Evolutionary conservation across 805 yeast species (phyloP).

Genomic region (Kuraishia capsulata): DNA sequence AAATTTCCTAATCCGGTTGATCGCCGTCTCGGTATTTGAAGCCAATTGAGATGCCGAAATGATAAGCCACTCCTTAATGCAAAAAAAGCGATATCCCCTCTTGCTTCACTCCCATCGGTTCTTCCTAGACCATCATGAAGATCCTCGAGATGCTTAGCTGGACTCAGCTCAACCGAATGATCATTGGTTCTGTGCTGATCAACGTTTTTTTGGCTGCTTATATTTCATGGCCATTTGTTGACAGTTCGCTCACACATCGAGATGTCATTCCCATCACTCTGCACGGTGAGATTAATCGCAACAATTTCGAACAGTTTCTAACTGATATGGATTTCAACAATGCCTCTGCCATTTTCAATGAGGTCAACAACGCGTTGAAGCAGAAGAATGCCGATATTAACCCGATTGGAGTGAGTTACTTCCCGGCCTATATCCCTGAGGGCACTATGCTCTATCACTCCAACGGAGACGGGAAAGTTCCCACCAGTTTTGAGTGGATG

Average conservation of each 20-base stretch:
- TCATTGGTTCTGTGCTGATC: neutral
- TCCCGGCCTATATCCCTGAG: slow-evolving; percentile 53
- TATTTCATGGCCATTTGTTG: no score
- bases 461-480: slow-evolving; percentile 29
- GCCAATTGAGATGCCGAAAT: no score
- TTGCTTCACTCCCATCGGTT: no score
- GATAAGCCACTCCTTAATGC: no score
- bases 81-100: no score
- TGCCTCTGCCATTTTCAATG: slow-evolving; percentile 48
- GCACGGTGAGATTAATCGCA: no score
- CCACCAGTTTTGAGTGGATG: slow-evolving; percentile 47
- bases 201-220: no score
- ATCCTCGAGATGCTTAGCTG: neutral
- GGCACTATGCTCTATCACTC: slow-evolving; percentile 53
- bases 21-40: no score
- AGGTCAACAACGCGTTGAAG: slow-evolving; percentile 42
- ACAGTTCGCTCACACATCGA: no score
- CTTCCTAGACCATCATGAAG: no score
- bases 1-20: no score
- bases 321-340: slow-evolving; percentile 30
- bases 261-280: no score
- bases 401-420: slow-evolving; percentile 48
- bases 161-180: neutral
- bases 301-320: slow-evolving; percentile 15
- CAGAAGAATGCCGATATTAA: slow-evolving; percentile 40